Evolutionary conservation across 2,329 filamentous ascomycete genomes (phyloP).

Genomic region (Beauveria asiatica): DNA sequence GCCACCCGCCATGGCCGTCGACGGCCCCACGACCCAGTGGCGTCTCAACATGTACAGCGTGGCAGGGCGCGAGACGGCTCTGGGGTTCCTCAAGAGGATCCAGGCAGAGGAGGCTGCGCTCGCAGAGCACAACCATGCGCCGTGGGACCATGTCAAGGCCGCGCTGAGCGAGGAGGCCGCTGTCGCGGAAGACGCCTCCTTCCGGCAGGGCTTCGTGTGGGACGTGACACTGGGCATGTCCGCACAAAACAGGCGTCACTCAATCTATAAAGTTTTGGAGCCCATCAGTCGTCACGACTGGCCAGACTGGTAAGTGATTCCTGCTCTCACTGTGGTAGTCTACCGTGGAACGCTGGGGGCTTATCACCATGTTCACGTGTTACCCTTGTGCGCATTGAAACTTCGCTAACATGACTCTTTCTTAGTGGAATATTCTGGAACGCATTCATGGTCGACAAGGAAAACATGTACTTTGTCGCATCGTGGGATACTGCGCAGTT

Average conservation of each 20-base stretch:
- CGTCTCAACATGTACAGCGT: conserved; percentile 26
- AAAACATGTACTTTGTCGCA: conserved; percentile 27
- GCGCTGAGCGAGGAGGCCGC: conserved; percentile 25
- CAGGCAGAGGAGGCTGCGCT: conserved; percentile 18
- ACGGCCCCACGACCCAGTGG: conserved; percentile 29
- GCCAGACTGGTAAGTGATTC: conserved; percentile 27
- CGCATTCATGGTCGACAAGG: conserved; percentile 26
- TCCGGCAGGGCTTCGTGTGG: conserved; percentile 30
- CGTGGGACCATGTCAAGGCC: conserved; percentile 25
- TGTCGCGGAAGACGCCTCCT: conserved; percentile 25
- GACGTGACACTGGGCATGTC: conserved; percentile 26
- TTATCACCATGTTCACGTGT: neutral
- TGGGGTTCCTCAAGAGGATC: conserved; percentile 22
- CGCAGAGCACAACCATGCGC: conserved; percentile 23
- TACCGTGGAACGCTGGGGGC: neutral
- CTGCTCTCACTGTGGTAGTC: neutral
- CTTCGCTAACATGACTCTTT: neutral
- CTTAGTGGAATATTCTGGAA: conserved; percentile 30
- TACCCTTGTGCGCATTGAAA: neutral
- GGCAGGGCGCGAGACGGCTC: conserved; percentile 18
- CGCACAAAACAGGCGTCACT: conserved; percentile 12
- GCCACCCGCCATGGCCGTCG: conserved; percentile 28
- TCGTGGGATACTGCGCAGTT: conserved; percentile 34
- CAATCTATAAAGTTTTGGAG: conserved; percentile 19
- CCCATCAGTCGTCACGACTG: conserved; percentile 28